Percentiles rank a stretch among this genome's conserved stretches.
Evolutionary conservation across 345 rosid genomes (phyloP).

Genomic region (Populus pruinosa): DNA sequence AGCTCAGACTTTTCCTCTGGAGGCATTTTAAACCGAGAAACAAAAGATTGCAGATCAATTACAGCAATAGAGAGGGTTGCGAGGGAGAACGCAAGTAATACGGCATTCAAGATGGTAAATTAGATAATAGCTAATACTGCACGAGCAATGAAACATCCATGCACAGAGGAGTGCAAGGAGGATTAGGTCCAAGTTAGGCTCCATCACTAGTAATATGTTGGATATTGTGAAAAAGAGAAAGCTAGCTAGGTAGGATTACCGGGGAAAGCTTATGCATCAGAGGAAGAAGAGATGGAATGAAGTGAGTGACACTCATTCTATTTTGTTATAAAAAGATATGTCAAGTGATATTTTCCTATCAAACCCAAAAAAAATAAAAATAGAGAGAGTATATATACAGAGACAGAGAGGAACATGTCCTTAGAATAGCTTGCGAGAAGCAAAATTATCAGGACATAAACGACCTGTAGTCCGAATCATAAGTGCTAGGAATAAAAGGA

Average conservation of each 20-base stretch:
- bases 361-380: neutral
- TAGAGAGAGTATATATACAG: neutral
- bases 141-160: conserved; percentile 29
- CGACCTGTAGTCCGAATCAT: neutral
- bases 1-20: conserved; percentile 26
- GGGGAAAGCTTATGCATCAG: neutral
- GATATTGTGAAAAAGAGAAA: neutral
- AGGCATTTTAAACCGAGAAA: conserved; percentile 3
- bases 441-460: neutral
- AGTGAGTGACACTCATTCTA: conserved; percentile 38
- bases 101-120: conserved; percentile 10
- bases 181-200: conserved; percentile 40
- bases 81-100: conserved; percentile 25
- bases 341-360: neutral
- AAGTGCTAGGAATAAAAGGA: neutral
- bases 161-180: conserved; percentile 22
- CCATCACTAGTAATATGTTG: conserved; percentile 11
- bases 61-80: conserved; percentile 19
- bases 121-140: conserved; percentile 14
- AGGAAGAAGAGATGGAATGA: conserved; percentile 27
- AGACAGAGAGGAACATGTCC: neutral
- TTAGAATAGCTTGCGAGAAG: neutral
- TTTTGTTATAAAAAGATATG: neutral
- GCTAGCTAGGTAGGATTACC: neutral
- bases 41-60: conserved; percentile 18